Conservation (phyloP, 78 protist genomes). For the Monocercomonoides exilis region DNA sequence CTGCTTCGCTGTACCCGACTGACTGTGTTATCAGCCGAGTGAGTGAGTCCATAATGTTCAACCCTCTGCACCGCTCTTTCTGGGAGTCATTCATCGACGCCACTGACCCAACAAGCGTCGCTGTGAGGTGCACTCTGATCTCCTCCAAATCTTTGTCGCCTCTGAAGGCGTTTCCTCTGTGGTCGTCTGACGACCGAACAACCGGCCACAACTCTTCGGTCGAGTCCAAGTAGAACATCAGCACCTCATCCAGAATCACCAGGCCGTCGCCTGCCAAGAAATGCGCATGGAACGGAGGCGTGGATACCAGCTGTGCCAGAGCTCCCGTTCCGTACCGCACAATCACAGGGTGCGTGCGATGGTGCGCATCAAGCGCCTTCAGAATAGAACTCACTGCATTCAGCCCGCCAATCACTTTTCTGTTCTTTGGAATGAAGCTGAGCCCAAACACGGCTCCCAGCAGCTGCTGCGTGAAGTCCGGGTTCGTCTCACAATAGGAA, state of each 20-base stretch:
- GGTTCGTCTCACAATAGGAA: neutral
- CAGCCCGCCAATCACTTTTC: neutral
- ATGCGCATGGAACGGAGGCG: neutral
- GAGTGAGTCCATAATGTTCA: too few relatives aligned
- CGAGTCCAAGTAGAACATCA: neutral
- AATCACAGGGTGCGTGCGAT: neutral
- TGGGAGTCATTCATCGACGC: too few relatives aligned
- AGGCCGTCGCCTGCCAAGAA: neutral
- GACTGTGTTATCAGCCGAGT: too few relatives aligned
- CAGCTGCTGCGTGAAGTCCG: neutral
- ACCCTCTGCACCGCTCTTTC: too few relatives aligned
- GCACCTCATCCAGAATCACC: neutral
- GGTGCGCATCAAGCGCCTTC: neutral
- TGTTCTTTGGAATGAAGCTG: neutral
- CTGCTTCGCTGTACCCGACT: too few relatives aligned
- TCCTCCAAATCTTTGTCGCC: too few relatives aligned
- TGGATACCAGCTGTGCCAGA: neutral
- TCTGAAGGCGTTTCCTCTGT: too few relatives aligned
- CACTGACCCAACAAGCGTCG: too few relatives aligned
- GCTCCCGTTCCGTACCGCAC: neutral
- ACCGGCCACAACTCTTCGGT: too few relatives aligned
- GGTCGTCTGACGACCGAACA: too few relatives aligned
- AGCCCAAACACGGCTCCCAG: neutral
- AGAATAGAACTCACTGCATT: neutral
- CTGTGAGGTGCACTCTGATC: too few relatives aligned